A percentile compares a stretch with the other conserved stretches of the same genome.
These are phyloP conservation scores for Rhynchosporium secalis DNA, from an alignment of 2,329 filamentous ascomycete genomes.

Conservation along the genomic window DNA sequence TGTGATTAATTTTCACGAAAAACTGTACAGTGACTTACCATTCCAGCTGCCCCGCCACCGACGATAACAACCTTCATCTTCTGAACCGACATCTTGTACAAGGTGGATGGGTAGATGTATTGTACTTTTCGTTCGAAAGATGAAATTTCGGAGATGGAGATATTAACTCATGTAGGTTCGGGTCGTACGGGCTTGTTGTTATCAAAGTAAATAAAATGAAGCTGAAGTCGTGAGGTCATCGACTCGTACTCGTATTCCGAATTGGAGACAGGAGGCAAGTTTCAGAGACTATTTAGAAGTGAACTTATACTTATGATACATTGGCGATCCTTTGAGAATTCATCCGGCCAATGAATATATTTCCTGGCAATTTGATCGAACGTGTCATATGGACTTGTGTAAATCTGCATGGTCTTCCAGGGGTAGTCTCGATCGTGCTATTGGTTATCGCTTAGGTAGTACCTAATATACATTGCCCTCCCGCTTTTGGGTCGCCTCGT, in stretches of 20 bases:
- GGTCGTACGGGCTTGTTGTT: background rate
- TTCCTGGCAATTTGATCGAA: no score
- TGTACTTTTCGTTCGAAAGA: no score
- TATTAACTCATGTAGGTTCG: no score
- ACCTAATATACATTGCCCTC: no score
- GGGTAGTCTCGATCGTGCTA: no score
- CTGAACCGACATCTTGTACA: slow-evolving; percentile 13
- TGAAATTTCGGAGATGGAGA: no score
- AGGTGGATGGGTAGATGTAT: background rate
- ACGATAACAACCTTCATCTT: slow-evolving; percentile 57
- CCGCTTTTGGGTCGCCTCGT: no score
- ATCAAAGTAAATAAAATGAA: background rate
- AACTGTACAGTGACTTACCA: slow-evolving; percentile 42
- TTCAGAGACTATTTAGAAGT: background rate
- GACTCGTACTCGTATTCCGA: background rate
- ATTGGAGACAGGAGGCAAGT: background rate
- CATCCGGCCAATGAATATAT: no score
- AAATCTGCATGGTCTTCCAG: no score
- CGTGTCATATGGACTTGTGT: no score
- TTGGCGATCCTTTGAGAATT: no score
- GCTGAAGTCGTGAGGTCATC: slow-evolving; percentile 10
- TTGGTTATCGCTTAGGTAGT: no score
- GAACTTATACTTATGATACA: background rate
- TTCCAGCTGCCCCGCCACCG: slow-evolving; percentile 63
- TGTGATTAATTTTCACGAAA: background rate